A percentile compares a stretch with the other conserved stretches of the same genome.
These are phyloP conservation scores for Pythium volutum DNA, from an alignment of 352 stramenopile species.

Conservation along the genomic window DNA sequence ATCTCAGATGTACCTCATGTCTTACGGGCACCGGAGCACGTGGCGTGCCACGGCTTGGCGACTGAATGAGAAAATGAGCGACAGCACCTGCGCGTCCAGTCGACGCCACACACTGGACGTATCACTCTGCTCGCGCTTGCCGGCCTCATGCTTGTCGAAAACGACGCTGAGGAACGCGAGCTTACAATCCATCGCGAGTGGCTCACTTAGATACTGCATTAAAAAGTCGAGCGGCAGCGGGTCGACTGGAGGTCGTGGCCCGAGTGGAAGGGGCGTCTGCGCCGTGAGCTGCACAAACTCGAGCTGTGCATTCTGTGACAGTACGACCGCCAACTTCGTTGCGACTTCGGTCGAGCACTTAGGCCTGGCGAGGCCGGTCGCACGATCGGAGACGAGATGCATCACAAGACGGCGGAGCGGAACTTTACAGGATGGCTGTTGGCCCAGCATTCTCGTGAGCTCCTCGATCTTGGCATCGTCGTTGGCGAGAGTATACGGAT, in stretches of 20 bases:
- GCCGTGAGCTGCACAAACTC: constrained; percentile 1
- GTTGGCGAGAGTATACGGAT: not conserved
- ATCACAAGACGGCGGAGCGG: not conserved
- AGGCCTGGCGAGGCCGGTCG: not conserved
- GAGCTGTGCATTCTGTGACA: not conserved
- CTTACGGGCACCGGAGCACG: not conserved
- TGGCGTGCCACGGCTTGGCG: not conserved
- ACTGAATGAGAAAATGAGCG: constrained; percentile 2
- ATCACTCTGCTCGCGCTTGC: not conserved
- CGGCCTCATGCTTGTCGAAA: not conserved
- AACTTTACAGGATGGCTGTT: not conserved
- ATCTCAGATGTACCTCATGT: too few species aligned
- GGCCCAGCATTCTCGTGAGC: not conserved
- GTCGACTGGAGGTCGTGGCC: too few species aligned
- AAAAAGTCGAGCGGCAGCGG: constrained; percentile 1
- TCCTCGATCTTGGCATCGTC: not conserved
- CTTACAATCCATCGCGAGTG: not conserved
- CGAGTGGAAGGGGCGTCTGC: not conserved
- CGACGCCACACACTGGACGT: not conserved
- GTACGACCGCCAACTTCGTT: not conserved
- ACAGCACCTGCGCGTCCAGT: not conserved
- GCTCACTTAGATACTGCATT: not conserved
- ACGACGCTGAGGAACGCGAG: constrained; percentile 1
- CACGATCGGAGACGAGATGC: not conserved
- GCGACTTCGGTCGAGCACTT: not conserved